phyloP scores from a whole-genome alignment of 768 basidiomycete species.

The Tulasnella sp. region DNA sequence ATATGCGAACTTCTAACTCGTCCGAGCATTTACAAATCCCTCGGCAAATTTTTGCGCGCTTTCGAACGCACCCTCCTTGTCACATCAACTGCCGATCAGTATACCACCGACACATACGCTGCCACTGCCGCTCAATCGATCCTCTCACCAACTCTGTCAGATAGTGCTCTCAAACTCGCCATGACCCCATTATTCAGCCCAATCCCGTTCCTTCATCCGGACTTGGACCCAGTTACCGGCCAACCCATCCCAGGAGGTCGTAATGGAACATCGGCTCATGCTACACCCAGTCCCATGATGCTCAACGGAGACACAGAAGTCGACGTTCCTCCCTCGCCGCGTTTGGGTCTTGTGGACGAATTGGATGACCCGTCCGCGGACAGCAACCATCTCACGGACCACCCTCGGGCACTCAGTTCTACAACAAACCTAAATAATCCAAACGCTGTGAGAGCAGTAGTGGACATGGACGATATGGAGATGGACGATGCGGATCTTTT shows the following conservation, averaged over 20 bases:
- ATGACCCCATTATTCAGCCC: constrained; percentile 80
- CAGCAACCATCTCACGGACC: constrained; percentile 68
- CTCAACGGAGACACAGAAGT: constrained; percentile 32
- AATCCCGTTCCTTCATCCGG: constrained; percentile 78
- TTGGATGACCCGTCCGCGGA: constrained; percentile 69
- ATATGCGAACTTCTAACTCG: constrained; percentile 77
- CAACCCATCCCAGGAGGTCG: constrained; percentile 48
- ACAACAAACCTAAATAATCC: constrained; percentile 18
- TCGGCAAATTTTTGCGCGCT: constrained; percentile 85
- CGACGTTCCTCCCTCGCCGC: constrained; percentile 23
- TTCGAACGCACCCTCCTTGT: constrained; percentile 76
- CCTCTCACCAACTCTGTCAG: constrained; percentile 39
- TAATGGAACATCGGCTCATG: constrained; percentile 10
- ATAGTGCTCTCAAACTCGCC: constrained; percentile 37
- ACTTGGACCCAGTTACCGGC: constrained; percentile 72
- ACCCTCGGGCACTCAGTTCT: constrained; percentile 55
- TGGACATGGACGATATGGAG: constrained; percentile 26
- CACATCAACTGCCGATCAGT: constrained; percentile 68
- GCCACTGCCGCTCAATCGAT: constrained; percentile 36
- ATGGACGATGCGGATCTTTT: constrained; percentile 21
- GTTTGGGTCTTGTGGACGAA: constrained; percentile 71
- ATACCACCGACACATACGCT: constrained; percentile 37
- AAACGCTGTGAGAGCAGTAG: background rate
- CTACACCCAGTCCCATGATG: constrained; percentile 19
- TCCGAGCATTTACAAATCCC: constrained; percentile 58